Evolutionary conservation across 2,329 filamentous ascomycete genomes (phyloP).

Genomic region (Exophiala mesophila): DNA sequence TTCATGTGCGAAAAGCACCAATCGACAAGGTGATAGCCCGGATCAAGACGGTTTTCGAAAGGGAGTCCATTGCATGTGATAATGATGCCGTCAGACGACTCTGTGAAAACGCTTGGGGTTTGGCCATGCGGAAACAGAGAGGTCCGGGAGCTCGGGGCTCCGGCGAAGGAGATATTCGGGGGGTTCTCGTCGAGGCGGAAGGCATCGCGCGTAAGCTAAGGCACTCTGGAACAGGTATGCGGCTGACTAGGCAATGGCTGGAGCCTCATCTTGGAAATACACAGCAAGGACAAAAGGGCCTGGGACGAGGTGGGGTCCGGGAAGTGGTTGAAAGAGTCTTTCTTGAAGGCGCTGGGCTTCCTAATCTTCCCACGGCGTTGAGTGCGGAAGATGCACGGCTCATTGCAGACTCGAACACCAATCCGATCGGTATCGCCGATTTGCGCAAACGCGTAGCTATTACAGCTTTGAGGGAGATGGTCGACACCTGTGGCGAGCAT

Average conservation of each 20-base stretch:
- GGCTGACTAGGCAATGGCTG: conserved; percentile 56
- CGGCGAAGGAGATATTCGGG: conserved; percentile 55
- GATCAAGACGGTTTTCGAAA: conserved; percentile 78
- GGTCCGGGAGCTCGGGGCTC: conserved; percentile 40
- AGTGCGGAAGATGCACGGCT: conserved; percentile 34
- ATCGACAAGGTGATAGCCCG: conserved; percentile 79
- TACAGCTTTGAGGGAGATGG: conserved; percentile 54
- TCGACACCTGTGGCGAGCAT: conserved; percentile 58
- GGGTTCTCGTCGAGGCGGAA: conserved; percentile 60
- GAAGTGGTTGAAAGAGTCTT: conserved; percentile 65
- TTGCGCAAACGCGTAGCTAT: conserved; percentile 56
- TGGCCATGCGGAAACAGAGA: conserved; percentile 53
- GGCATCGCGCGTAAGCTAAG: conserved; percentile 60
- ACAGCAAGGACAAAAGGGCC: conserved; percentile 49
- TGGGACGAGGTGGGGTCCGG: conserved; percentile 59
- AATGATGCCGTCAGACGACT: conserved; percentile 76
- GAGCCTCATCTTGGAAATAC: conserved; percentile 54
- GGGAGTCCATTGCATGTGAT: conserved; percentile 83
- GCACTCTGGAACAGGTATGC: conserved; percentile 31
- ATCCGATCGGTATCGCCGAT: conserved; percentile 54
- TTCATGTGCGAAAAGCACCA: conserved; percentile 84
- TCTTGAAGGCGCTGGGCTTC: conserved; percentile 59
- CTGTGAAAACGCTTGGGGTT: conserved; percentile 63
- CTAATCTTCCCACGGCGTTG: conserved; percentile 43
- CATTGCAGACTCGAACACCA: conserved; percentile 32